Conservation (phyloP, 345 rosid genomes). For the Erucastrum elatum region DNA sequence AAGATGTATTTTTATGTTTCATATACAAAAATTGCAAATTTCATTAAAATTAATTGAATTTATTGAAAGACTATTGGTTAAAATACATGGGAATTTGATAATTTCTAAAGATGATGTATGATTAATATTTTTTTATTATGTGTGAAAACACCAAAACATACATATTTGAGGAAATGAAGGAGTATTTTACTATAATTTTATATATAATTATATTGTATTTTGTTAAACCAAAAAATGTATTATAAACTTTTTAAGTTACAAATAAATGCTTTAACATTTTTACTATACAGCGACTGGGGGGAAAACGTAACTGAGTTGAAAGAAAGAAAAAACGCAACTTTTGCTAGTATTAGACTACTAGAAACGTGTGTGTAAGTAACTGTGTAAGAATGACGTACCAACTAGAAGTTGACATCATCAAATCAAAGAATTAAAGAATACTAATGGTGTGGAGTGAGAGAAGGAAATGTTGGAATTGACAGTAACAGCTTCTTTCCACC, state of each 20-base stretch:
- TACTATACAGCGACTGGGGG: background rate
- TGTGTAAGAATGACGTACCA: constrained; percentile 8
- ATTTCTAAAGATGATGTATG: no score
- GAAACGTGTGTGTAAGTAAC: background rate
- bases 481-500: constrained; percentile 80
- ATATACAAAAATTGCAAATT: no score
- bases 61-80: no score
- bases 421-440: constrained; percentile 30
- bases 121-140: no score
- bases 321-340: background rate
- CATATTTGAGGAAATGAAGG: no score
- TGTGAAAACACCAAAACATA: no score
- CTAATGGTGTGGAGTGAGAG: constrained; percentile 60
- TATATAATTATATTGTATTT: background rate
- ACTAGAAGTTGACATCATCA: constrained; percentile 24
- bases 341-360: background rate
- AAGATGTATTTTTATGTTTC: no score
- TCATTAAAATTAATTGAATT: no score
- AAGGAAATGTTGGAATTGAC: constrained; percentile 91
- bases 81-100: no score
- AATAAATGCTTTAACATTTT: background rate
- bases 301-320: background rate
- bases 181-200: background rate
- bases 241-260: background rate
- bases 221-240: background rate